Evolutionary conservation across 306 rosid genomes (phyloP), one percentile per base, ranked within the genome.

Genomic region (Vigna hirtella): DNA sequence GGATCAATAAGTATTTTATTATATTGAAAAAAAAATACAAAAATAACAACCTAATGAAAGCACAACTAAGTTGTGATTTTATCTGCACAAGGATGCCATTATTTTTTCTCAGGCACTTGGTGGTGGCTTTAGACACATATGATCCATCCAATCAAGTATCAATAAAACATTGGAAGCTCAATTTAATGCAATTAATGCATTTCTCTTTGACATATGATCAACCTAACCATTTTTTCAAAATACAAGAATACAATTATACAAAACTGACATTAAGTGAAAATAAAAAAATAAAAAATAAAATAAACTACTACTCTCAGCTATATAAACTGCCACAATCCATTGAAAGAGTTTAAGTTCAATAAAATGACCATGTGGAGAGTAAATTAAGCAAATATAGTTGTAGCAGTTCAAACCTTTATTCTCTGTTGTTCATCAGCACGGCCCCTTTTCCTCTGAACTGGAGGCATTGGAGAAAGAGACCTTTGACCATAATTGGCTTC

Each of bases 391-490:
- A 77, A 34, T 34, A 74, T 32, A 34, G 38, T 34, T 30, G 13
- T 36, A 80, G 53, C 9, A 42, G 66, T 53, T 61, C 84, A 71
- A 87, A 93, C 98, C 97, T 91, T 90, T 51, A 73, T 66, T 74
- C 79, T 83, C 69, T 79, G 89, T 48, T 66, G 79, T 28, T 91
- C 98, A 79, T 91, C 95, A 66, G 86, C 77, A 48, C 91, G 87
- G 75, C 69, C 77, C 87, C 98, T 88, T 85, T 95, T 95, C 86
- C 87, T 91, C 76, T 80, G 81, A 77, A 75, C 76, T 68, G 85
- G 87, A 73, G 79, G 79, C 70, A 66, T 83, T 16, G 84, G 87
- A 53, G 87, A 84, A 36, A 68, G 76, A 71, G 97, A 90, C 70
- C 85, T 87, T 72, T 75, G 61, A n/a, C 81, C 77, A 69, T 57